Evolutionary conservation across 805 yeast species (phyloP).

Genomic region (Blastobotrys americana): DNA sequence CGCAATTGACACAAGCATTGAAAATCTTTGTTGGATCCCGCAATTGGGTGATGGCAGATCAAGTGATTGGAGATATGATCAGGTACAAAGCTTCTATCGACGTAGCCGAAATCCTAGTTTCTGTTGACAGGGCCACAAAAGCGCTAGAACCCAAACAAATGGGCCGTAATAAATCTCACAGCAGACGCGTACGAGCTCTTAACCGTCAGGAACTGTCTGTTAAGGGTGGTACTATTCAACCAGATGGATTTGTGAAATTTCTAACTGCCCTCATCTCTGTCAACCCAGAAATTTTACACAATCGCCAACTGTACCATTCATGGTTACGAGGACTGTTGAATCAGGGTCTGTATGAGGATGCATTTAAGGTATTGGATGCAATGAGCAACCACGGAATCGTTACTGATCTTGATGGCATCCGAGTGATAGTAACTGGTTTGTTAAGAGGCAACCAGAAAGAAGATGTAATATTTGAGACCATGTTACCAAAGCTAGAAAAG

Average conservation of each 20-base stretch:
- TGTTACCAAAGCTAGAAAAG: slow-evolving; percentile 12
- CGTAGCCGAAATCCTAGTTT: slow-evolving; percentile 10
- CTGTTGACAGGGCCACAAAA: slow-evolving; percentile 11
- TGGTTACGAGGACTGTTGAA: slow-evolving; percentile 22
- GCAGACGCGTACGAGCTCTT: too few relatives aligned
- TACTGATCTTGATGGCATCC: slow-evolving; percentile 9
- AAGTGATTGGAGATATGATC: slow-evolving; percentile 13
- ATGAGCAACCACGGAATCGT: slow-evolving; percentile 15
- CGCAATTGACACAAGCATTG: slow-evolving; percentile 10
- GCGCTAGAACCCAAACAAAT: neutral
- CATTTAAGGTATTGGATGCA: slow-evolving; percentile 18
- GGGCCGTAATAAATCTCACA: neutral
- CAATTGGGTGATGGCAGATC: slow-evolving; percentile 13
- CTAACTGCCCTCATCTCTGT: slow-evolving; percentile 11
- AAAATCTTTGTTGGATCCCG: slow-evolving; percentile 6
- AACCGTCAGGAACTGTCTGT: neutral
- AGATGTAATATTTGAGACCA: slow-evolving; percentile 9
- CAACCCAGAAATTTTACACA: slow-evolving; percentile 19
- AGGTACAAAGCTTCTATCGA: slow-evolving; percentile 8
- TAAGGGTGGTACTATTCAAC: too few relatives aligned
- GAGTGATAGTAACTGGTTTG: slow-evolving; percentile 15
- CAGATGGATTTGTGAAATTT: slow-evolving; percentile 4
- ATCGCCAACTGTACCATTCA: slow-evolving; percentile 16
- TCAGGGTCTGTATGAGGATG: slow-evolving; percentile 14
- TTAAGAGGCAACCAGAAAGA: slow-evolving; percentile 11